Base-by-base conservation (phyloP, 495 filamentous ascomycete species). In the Hypoxylon lenormandii region DNA sequence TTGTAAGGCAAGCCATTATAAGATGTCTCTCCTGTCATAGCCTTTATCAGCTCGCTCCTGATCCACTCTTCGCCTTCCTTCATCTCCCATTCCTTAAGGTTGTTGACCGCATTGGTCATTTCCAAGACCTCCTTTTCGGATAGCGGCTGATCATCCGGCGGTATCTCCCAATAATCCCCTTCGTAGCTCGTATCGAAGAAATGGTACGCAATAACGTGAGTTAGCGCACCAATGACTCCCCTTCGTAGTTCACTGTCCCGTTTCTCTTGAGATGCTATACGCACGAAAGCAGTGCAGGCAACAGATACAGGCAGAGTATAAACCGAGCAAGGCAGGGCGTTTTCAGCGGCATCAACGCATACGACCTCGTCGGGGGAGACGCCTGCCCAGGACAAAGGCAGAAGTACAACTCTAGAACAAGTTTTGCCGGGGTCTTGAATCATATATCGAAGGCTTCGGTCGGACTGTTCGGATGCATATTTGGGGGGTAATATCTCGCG, bases 61-160 rank as follows among this genome's bases (percentile, higher is more conserved):
- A 62, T 62, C 59, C 59, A 62, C 12, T 52, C 50, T 28, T 62
- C 59, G n/a, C 42, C 59, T 43, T 62, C 59, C 50, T 19, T 62
- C 46, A 52, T 43, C 36, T 46, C 42, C 59, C 59, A 62, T 0
- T 10, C 18, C 16, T 62, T 10, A 22, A 62, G 3, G 4, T 33
- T 10, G 1, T 42, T 46, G 30, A 62, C 30, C 46, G 58, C 58
- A 30, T 62, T 52, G 3, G 22, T n/a, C 46, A 42, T 51, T 37
- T 51, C 58, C 47, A 40, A 26, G 12, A 42, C 37, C 36, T 62
- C 58, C 47, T 51, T 47, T 10, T 62, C 58, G 21, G 58, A 43
- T 8, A 15, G 15, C 6, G 26, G 28, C 19, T 62, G 47, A 21
- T 51, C 47, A 42, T 62, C 58, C 47, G 58, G 47, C 45, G 22